phyloP scores from a whole-genome alignment of 176 grass and related monocot species.

The Dactylis glomerata region DNA sequence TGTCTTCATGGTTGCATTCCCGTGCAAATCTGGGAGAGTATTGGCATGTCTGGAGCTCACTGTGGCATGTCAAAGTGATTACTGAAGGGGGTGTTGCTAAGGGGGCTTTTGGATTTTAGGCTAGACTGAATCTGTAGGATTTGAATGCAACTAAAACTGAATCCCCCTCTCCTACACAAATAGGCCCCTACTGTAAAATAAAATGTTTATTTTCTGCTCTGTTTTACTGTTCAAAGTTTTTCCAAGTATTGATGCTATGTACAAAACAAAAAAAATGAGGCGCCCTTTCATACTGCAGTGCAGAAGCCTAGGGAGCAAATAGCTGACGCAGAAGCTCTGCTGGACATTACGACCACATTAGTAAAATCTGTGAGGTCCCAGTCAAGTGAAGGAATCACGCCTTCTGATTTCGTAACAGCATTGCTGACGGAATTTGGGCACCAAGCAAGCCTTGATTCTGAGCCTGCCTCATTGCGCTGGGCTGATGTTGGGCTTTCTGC shows the following conservation, averaged over 20 bases:
- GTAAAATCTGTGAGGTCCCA: constrained; percentile 82
- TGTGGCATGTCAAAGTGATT: not conserved
- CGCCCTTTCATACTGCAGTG: constrained; percentile 40
- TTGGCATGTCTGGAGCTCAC: not conserved
- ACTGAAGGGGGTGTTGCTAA: not conserved
- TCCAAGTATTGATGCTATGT: not conserved
- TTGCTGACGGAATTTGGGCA: constrained; percentile 70
- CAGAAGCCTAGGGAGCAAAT: constrained; percentile 95
- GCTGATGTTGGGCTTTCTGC: constrained; percentile 49
- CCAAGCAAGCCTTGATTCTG: constrained; percentile 38
- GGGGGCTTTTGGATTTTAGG: not conserved
- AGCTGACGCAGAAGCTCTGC: constrained; percentile 84
- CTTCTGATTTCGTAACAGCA: constrained; percentile 76
- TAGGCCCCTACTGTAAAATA: not conserved
- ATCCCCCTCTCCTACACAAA: not conserved
- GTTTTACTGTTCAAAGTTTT: not conserved
- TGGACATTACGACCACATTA: constrained; percentile 76
- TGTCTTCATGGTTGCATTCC: constrained; percentile 22
- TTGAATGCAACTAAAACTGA: not conserved
- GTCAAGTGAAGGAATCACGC: constrained; percentile 71
- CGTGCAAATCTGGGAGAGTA: not conserved
- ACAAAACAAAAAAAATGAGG: not conserved
- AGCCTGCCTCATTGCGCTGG: constrained; percentile 51
- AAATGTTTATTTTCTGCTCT: not conserved
- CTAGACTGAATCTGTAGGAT: not conserved